phyloP scores from a whole-genome alignment of 345 rosid species.

The Litchi chinensis region DNA sequence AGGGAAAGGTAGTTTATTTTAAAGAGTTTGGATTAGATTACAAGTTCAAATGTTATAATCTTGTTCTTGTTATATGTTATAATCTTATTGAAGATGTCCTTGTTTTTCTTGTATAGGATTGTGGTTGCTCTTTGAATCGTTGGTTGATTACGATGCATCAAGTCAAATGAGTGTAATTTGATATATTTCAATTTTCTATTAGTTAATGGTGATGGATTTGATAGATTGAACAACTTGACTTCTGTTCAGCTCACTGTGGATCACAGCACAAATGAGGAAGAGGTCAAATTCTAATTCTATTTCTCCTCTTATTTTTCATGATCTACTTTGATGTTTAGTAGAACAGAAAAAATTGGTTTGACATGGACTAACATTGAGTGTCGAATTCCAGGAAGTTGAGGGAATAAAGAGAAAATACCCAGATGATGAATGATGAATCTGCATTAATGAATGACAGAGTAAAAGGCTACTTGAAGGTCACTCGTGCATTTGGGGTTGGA shows the following conservation, averaged over 20 bases:
- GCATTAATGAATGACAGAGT: constrained; percentile 82
- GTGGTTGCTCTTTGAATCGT: no score
- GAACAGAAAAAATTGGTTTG: neutral
- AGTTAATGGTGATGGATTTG: constrained; percentile 35
- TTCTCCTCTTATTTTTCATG: no score
- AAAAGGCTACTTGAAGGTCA: constrained; percentile 89
- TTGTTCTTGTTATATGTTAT: no score
- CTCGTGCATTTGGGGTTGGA: constrained; percentile 95
- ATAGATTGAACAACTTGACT: constrained; percentile 37
- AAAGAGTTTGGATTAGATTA: no score
- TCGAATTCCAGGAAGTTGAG: constrained; percentile 62
- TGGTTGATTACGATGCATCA: constrained; percentile 20
- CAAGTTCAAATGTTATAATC: no score
- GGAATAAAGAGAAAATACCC: constrained; percentile 82
- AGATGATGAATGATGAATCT: constrained; percentile 65
- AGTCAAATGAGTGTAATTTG: constrained; percentile 20
- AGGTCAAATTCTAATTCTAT: constrained; percentile 41
- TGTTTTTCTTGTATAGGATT: no score
- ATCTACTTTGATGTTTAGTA: no score
- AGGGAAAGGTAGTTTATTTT: no score
- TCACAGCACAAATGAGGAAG: constrained; percentile 78
- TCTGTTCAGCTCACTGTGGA: constrained; percentile 82
- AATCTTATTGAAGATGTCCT: no score
- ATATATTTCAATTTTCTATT: neutral
- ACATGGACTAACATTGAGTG: neutral